phyloP scores from a whole-genome alignment of 768 basidiomycete species.

The Calocybe cyanea region DNA sequence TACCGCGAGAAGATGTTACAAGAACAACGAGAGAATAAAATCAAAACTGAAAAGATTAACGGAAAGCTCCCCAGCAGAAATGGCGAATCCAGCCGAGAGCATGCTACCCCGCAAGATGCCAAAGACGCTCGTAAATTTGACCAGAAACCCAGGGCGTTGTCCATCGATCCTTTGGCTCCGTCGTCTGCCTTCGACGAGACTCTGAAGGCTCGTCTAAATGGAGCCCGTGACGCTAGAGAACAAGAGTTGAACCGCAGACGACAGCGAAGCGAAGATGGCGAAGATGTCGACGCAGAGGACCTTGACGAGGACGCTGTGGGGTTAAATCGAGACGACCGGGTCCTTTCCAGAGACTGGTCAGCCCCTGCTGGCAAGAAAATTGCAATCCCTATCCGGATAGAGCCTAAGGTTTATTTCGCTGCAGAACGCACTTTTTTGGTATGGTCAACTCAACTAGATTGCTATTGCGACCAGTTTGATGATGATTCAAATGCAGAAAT shows the following conservation, averaged over 20 bases:
- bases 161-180: constrained; percentile 85
- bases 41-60: constrained; percentile 24
- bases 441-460: constrained; percentile 28
- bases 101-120: constrained; percentile 29
- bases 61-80: constrained; percentile 5
- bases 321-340: constrained; percentile 39
- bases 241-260: constrained; percentile 26
- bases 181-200: constrained; percentile 83
- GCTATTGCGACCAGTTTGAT: neutral
- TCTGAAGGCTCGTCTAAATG: constrained; percentile 61
- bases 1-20: constrained; percentile 81
- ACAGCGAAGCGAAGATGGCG: constrained; percentile 31
- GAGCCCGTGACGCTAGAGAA: constrained; percentile 28
- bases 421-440: constrained; percentile 93
- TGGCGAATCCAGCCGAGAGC: constrained; percentile 9
- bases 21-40: constrained; percentile 32
- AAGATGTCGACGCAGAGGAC: constrained; percentile 34
- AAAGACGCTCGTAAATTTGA: constrained; percentile 17
- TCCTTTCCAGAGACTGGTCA: constrained; percentile 63
- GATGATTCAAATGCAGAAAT: constrained; percentile 52
- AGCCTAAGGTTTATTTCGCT: constrained; percentile 98
- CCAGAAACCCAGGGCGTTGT: constrained; percentile 36
- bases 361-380: constrained; percentile 89
- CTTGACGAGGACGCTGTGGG: constrained; percentile 21
- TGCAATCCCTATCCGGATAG: constrained; percentile 90